These are phyloP conservation scores for Citrus medica DNA, from an alignment of 345 rosid genomes.

Conservation along the genomic window DNA sequence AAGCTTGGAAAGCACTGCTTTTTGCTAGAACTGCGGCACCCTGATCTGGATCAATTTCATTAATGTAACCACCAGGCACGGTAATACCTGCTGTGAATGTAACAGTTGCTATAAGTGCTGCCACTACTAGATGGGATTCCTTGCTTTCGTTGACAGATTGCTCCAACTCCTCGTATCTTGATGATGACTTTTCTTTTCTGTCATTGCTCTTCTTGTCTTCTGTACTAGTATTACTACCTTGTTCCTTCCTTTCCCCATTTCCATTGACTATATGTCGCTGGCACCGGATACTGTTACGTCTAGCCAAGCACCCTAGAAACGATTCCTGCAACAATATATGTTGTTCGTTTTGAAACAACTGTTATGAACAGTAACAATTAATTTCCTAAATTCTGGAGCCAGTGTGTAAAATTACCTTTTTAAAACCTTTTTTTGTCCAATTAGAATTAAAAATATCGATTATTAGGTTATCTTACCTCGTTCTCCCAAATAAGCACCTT, in stretches of 20 bases:
- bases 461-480: neutral
- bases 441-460: too few relatives aligned
- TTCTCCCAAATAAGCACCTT: neutral
- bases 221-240: neutral
- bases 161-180: neutral
- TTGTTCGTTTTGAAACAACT: neutral
- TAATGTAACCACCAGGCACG: slow-evolving; percentile 22
- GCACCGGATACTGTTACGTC: neutral
- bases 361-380: neutral
- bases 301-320: neutral
- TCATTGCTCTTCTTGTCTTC: neutral
- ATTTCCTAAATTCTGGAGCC: too few relatives aligned
- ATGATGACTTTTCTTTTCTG: neutral
- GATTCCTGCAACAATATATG: neutral
- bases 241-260: neutral
- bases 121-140: slow-evolving; percentile 1
- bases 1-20: slow-evolving; percentile 2
- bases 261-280: neutral
- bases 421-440: too few relatives aligned
- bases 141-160: neutral
- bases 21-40: slow-evolving; percentile 9
- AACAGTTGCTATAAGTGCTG: slow-evolving; percentile 20
- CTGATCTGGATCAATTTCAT: neutral
- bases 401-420: too few relatives aligned
- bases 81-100: slow-evolving; percentile 20